Conservation (phyloP, 2,329 filamentous ascomycete genomes). For the Alternaria angustiovoidea region DNA sequence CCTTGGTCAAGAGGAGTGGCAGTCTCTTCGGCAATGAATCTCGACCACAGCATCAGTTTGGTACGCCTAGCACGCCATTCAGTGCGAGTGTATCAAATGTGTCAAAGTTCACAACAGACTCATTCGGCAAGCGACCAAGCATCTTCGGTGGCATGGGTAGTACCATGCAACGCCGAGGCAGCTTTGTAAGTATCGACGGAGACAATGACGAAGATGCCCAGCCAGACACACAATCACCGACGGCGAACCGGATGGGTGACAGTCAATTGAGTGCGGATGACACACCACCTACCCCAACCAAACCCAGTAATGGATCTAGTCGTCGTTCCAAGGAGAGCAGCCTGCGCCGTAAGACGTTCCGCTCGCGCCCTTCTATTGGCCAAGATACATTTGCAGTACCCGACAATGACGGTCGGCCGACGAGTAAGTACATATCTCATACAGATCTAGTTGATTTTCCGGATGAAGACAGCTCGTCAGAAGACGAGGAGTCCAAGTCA, state of each 20-base stretch:
- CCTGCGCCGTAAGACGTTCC: slow-evolving; percentile 59
- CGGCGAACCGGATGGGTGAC: slow-evolving; percentile 60
- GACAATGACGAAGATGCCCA: slow-evolving; percentile 75
- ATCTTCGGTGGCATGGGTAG: slow-evolving; percentile 68
- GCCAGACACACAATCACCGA: slow-evolving; percentile 62
- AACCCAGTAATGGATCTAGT: slow-evolving; percentile 63
- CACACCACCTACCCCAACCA: slow-evolving; percentile 93
- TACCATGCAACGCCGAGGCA: slow-evolving; percentile 66
- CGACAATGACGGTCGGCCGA: slow-evolving; percentile 37
- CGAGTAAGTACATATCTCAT: slow-evolving; percentile 49
- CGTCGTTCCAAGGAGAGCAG: slow-evolving; percentile 61
- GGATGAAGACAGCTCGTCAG: slow-evolving; percentile 45
- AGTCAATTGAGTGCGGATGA: slow-evolving; percentile 72
- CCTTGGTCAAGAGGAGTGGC: slow-evolving; percentile 45
- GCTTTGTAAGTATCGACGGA: slow-evolving; percentile 81
- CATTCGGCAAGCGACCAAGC: slow-evolving; percentile 70
- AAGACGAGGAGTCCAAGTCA: slow-evolving; percentile 45
- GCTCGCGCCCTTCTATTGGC: slow-evolving; percentile 54
- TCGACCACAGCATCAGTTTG: slow-evolving; percentile 75
- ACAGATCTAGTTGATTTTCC: slow-evolving; percentile 22
- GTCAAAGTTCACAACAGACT: slow-evolving; percentile 68
- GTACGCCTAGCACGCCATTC: slow-evolving; percentile 82
- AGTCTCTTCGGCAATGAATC: slow-evolving; percentile 70
- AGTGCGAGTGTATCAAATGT: slow-evolving; percentile 67
- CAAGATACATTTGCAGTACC: slow-evolving; percentile 58